These are phyloP conservation scores for Saccharum hybrid DNA, from an alignment of 202 grass and related monocot genomes.

Conservation along the genomic window DNA sequence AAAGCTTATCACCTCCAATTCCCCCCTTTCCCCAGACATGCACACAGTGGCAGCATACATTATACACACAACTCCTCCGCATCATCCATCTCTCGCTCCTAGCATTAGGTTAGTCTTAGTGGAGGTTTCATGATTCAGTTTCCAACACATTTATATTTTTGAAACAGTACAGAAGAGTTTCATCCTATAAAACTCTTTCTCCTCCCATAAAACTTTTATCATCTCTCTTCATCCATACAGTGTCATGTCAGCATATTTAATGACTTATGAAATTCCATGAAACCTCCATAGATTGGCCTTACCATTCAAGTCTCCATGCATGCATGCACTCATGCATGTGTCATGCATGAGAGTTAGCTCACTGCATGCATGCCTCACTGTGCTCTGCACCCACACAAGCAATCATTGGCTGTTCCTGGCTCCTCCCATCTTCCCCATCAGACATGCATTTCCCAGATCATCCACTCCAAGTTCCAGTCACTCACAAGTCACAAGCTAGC, in stretches of 20 bases:
- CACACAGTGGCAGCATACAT: constrained; percentile 45
- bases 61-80: neutral
- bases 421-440: constrained; percentile 32
- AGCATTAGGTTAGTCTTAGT: neutral
- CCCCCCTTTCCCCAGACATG: constrained; percentile 47
- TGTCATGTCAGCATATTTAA: too few relatives aligned
- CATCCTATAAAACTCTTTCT: too few relatives aligned
- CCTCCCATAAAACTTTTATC: too few relatives aligned
- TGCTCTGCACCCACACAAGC: constrained; percentile 43
- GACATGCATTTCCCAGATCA: constrained; percentile 45
- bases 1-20: constrained; percentile 51
- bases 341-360: constrained; percentile 48
- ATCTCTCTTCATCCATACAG: too few relatives aligned
- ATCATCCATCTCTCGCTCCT: neutral
- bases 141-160: too few relatives aligned
- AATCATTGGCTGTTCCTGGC: constrained; percentile 50
- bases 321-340: constrained; percentile 19
- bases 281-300: too few relatives aligned
- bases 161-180: too few relatives aligned
- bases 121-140: too few relatives aligned
- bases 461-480: constrained; percentile 46
- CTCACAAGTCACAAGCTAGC: constrained; percentile 13
- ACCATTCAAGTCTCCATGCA: constrained; percentile 25
- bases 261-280: too few relatives aligned
- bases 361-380: constrained; percentile 44